Conservation (phyloP, 176 grass and related monocot species). For the Oryza coarctata region DNA sequence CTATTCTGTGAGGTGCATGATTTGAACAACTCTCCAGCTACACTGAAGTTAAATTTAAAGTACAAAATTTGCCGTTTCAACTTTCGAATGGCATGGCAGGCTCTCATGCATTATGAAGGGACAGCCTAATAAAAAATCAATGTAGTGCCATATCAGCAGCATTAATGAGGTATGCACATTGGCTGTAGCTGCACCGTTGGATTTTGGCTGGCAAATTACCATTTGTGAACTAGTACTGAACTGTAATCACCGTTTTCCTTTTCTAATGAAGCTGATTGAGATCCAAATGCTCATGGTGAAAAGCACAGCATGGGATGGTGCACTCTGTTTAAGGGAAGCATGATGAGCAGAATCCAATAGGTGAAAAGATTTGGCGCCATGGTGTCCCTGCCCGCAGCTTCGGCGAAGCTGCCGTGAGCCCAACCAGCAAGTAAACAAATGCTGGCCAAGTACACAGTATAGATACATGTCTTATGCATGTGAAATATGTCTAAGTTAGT, state of each 20-base stretch:
- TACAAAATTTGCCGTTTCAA: not conserved
- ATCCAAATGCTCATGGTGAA: conserved; percentile 11
- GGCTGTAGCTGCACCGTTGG: not conserved
- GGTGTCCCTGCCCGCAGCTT: not conserved
- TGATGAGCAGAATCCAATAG: conserved; percentile 30
- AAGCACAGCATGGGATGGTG: conserved; percentile 14
- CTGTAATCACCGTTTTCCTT: not conserved
- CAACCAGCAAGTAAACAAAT: conserved; percentile 31
- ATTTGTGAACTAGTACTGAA: not conserved
- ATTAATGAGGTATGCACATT: not conserved
- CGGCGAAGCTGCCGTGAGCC: not conserved
- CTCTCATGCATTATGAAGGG: not conserved
- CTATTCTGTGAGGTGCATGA: not conserved
- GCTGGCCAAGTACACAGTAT: not conserved
- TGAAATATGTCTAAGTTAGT: not conserved
- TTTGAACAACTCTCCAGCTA: not conserved
- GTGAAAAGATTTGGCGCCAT: not conserved
- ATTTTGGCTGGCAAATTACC: not conserved
- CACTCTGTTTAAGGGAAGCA: conserved; percentile 17
- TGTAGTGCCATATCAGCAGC: not conserved
- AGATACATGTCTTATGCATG: not conserved
- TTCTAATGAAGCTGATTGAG: conserved; percentile 14
- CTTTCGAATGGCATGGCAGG: not conserved
- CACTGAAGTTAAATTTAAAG: not conserved
- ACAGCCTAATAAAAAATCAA: not conserved